phyloP scores from a whole-genome alignment of 2,329 filamentous ascomycete species.

The Claviceps fusiformis region DNA sequence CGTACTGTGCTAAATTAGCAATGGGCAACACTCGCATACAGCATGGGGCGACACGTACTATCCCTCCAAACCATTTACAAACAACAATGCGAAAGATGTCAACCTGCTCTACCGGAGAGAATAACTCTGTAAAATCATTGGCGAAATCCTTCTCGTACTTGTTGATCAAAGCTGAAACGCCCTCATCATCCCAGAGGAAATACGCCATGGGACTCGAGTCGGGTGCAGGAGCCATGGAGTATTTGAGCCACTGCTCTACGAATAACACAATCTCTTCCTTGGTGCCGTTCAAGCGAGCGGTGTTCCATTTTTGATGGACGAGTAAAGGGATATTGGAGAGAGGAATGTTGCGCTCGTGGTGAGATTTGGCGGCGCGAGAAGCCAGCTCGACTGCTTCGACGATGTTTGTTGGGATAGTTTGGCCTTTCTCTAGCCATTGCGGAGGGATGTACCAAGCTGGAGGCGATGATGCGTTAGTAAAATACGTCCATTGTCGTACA shows the following conservation, averaged over 20 bases:
- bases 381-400: slow-evolving; percentile 2
- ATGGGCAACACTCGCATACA: not conserved
- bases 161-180: slow-evolving; percentile 1
- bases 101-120: slow-evolving; percentile 2
- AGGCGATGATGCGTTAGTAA: not conserved
- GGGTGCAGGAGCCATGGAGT: not conserved
- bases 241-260: not conserved
- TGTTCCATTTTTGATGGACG: slow-evolving; percentile 4
- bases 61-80: slow-evolving; percentile 4
- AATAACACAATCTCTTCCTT: not conserved
- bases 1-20: not conserved
- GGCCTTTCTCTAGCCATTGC: not conserved
- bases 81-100: slow-evolving; percentile 3
- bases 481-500: not conserved
- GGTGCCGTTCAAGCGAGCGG: slow-evolving; percentile 1
- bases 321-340: not conserved
- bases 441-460: slow-evolving; percentile 2
- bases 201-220: slow-evolving; percentile 1
- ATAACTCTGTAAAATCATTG: not conserved
- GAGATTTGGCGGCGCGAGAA: not conserved
- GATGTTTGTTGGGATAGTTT: not conserved
- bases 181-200: slow-evolving; percentile 4
- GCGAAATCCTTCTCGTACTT: slow-evolving; percentile 1
- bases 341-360: slow-evolving; percentile 1
- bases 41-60: not conserved